Evolutionary conservation across 257 asterid genomes (phyloP).

Genomic region (Solanum chmielewskii): DNA sequence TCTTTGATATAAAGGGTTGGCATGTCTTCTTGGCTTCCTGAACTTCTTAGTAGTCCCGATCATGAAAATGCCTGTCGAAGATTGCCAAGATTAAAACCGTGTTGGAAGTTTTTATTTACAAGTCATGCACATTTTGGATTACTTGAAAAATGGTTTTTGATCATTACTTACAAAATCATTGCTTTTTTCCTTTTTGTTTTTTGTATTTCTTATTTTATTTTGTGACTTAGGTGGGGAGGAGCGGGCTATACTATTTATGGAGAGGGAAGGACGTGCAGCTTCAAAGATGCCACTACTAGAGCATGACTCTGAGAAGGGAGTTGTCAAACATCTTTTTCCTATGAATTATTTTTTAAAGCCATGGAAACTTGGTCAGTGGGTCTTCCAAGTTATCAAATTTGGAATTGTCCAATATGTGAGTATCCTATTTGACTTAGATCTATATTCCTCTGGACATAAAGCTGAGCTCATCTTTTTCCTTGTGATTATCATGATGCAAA

Average conservation of each 20-base stretch:
- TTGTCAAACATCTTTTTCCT: slow-evolving; percentile 80
- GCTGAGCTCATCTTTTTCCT: slow-evolving; percentile 1
- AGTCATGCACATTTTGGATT: not conserved
- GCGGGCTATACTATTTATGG: slow-evolving; percentile 75
- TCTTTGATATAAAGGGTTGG: not conserved
- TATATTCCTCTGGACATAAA: not conserved
- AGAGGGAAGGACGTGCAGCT: slow-evolving; percentile 85
- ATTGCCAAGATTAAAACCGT: not conserved
- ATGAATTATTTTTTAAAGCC: slow-evolving; percentile 71
- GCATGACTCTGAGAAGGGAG: slow-evolving; percentile 72
- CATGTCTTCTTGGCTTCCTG: not conserved
- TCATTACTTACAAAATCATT: not conserved
- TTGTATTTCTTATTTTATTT: not conserved
- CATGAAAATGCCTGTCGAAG: not conserved
- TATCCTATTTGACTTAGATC: slow-evolving; percentile 10
- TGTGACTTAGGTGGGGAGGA: slow-evolving; percentile 65
- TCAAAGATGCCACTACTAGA: slow-evolving; percentile 62
- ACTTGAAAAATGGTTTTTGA: not conserved
- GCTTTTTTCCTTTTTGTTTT: not conserved
- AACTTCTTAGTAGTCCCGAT: not conserved
- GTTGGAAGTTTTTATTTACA: not conserved
- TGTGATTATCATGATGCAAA: slow-evolving; percentile 1
- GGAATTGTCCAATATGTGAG: slow-evolving; percentile 98
- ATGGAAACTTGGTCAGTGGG: slow-evolving; percentile 88
- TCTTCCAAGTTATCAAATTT: slow-evolving; percentile 87